These are phyloP conservation scores for Penicillium brevicompactum DNA, from an alignment of 2,329 filamentous ascomycete genomes.

Conservation along the genomic window DNA sequence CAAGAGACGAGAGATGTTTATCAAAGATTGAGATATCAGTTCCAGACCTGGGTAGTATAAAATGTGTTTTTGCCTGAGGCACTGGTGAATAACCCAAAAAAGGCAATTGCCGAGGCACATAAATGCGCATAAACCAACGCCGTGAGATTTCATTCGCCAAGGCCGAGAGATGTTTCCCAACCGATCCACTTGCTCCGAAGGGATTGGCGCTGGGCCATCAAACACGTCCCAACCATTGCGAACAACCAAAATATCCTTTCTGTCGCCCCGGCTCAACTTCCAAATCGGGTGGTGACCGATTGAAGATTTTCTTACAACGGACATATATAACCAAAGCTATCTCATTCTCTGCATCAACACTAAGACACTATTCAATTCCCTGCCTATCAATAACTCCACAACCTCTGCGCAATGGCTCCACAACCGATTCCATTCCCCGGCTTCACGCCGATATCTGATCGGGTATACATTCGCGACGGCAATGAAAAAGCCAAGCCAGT, in stretches of 20 bases:
- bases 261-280: neutral
- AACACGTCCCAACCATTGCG: conserved; percentile 6
- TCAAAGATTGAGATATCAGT: no score
- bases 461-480: conserved; percentile 48
- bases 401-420: conserved; percentile 16
- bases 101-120: conserved; percentile 5
- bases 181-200: neutral
- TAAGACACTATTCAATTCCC: neutral
- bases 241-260: neutral
- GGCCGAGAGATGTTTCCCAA: conserved; percentile 1
- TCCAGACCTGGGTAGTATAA: no score
- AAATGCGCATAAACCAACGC: neutral
- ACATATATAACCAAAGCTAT: neutral
- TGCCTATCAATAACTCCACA: neutral
- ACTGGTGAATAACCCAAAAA: neutral
- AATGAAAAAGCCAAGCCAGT: conserved; percentile 24
- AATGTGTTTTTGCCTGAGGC: neutral
- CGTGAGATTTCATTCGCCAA: neutral
- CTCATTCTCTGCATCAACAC: neutral
- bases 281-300: neutral
- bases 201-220: conserved; percentile 4
- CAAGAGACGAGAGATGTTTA: no score
- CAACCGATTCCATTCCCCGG: conserved; percentile 40
- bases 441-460: conserved; percentile 52
- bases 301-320: neutral